Conservation (phyloP, 176 grass and related monocot species). For the Sorghum bicolor region Sorghum_bicolor_NCBIv3 NC_012878.2:51126001-51126500, state of each 20-base stretch:
- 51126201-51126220: background rate
- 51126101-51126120: too few species aligned
- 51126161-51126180: background rate
- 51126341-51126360: background rate
- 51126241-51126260: background rate
- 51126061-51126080: too few species aligned
- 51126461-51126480: background rate
- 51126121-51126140: too few species aligned
- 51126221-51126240: background rate
- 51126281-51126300: background rate
- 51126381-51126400: background rate
- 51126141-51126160: too few species aligned
- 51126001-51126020: background rate
- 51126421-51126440: conserved; percentile 11
- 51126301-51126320: background rate
- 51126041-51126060: too few species aligned
- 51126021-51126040: too few species aligned
- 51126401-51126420: background rate
- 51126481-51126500: background rate
- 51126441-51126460: background rate
- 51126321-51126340: background rate
- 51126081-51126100: too few species aligned
- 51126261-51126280: background rate
- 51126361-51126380: background rate
- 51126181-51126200: conserved; percentile 24